These are phyloP conservation scores for Cupressus sempervirens DNA, from an alignment of 75 land plant species.

Conservation along the genomic window DNA sequence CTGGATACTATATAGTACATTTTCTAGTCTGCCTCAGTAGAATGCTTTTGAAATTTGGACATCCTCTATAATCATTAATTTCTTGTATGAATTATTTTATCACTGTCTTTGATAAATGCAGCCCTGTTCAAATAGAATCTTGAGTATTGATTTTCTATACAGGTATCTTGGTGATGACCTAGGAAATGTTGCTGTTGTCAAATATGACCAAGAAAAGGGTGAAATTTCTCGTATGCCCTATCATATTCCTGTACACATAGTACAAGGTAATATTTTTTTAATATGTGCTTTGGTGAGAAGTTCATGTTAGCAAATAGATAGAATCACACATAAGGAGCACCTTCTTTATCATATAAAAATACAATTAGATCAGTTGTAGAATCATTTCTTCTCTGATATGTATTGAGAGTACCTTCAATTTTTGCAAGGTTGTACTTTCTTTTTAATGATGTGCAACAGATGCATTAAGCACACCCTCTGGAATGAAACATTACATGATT, in stretches of 20 bases:
- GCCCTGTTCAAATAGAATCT: not conserved
- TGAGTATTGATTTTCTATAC: not conserved
- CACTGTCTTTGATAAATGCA: not conserved
- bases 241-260: conserved; percentile 33
- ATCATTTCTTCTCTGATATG: not conserved
- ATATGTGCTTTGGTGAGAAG: not conserved
- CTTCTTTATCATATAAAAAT: not conserved
- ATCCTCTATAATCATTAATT: not conserved
- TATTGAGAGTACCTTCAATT: not conserved
- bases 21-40: not conserved
- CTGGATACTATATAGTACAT: not conserved
- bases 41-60: not conserved
- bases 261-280: conserved; percentile 38
- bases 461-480: not conserved
- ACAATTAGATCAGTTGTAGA: not conserved
- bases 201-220: conserved; percentile 46
- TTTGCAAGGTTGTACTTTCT: not conserved
- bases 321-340: not conserved
- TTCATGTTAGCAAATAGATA: not conserved
- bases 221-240: conserved; percentile 47
- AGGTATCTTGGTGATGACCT: conserved; percentile 82
- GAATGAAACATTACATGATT: not conserved
- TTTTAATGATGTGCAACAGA: not conserved
- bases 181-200: conserved; percentile 61
- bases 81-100: not conserved